Conservation (phyloP, 2,329 filamentous ascomycete species). For the Pestalotiopsis sp. region DNA sequence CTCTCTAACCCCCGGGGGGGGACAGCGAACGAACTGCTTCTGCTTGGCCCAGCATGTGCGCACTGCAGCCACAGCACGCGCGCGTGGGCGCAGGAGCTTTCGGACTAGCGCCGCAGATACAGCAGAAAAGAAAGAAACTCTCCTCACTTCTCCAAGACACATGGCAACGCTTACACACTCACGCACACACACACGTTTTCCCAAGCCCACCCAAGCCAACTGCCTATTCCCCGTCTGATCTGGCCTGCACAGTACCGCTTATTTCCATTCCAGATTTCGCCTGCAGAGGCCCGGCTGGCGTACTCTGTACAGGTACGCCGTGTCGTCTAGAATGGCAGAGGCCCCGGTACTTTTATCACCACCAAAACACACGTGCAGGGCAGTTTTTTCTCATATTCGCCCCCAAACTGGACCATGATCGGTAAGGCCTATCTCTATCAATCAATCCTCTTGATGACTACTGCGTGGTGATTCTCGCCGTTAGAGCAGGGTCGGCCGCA, state of each 20-base stretch:
- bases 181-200: slow-evolving; percentile 5
- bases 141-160: slow-evolving; percentile 1
- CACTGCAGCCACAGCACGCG: background rate
- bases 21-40: background rate
- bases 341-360: background rate
- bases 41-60: background rate
- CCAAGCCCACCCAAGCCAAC: background rate
- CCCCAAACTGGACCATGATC: background rate
- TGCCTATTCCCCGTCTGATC: background rate
- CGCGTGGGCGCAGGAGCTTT: background rate
- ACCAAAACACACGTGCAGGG: background rate
- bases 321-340: background rate
- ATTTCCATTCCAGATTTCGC: background rate
- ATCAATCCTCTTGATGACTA: background rate
- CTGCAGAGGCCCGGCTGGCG: background rate
- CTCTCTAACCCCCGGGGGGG: background rate
- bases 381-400: background rate
- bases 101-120: slow-evolving; percentile 10
- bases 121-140: background rate
- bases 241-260: background rate
- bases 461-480: background rate
- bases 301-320: no score
- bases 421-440: background rate
- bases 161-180: slow-evolving; percentile 10
- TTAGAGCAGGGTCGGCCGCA: background rate